Conservation (phyloP, 176 grass and related monocot genomes). For the Ensete glaucum region DNA sequence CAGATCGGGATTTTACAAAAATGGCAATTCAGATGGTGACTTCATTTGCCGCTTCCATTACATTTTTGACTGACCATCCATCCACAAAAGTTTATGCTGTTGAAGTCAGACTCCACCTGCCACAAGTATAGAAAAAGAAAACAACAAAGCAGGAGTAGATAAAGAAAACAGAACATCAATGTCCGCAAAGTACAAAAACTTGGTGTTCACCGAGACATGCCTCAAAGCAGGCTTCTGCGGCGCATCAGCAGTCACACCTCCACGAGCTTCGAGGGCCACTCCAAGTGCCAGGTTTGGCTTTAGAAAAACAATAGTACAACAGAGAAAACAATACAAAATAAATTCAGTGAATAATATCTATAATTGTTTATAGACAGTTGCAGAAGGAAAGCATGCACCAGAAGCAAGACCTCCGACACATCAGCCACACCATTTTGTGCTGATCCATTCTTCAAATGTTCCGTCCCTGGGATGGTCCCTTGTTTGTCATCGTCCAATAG, state of each 20-base stretch:
- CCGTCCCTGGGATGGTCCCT: slow-evolving; percentile 17
- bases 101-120: slow-evolving; percentile 60
- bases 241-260: slow-evolving; percentile 51
- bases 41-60: background rate
- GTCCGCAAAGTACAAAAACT: slow-evolving; percentile 8
- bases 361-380: slow-evolving; percentile 19
- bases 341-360: slow-evolving; percentile 21
- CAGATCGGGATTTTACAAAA: background rate
- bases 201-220: slow-evolving; percentile 42
- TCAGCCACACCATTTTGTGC: slow-evolving; percentile 31
- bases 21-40: background rate
- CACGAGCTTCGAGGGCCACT: slow-evolving; percentile 47
- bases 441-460: slow-evolving; percentile 30
- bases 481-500: slow-evolving; percentile 25
- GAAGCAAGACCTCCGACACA: slow-evolving; percentile 65
- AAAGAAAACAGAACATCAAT: slow-evolving; percentile 58
- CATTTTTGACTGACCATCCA: slow-evolving; percentile 3
- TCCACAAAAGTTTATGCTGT: slow-evolving; percentile 26
- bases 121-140: slow-evolving; percentile 36
- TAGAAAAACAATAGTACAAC: slow-evolving; percentile 15
- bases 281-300: slow-evolving; percentile 43
- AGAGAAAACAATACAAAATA: slow-evolving; percentile 25
- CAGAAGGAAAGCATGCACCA: slow-evolving; percentile 19
- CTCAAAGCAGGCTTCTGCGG: slow-evolving; percentile 33
- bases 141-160: slow-evolving; percentile 48